Percentiles rank a stretch among this genome's conserved stretches.
Conservation (phyloP, 495 filamentous ascomycete species). For the Tricharina praecox region DNA sequence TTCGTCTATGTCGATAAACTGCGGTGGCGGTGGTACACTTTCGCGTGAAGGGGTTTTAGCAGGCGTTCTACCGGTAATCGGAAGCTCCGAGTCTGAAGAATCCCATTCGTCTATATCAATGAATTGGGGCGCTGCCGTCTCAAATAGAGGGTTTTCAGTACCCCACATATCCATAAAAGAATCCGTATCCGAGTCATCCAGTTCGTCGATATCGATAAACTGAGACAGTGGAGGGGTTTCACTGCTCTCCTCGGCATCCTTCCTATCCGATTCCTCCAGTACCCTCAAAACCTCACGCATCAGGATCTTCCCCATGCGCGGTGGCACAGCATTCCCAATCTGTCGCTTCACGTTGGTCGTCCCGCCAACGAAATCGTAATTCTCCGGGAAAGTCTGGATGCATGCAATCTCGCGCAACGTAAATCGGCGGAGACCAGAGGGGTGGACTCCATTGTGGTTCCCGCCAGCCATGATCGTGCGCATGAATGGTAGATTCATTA, state of each 20-base stretch:
- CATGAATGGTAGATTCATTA: conserved; percentile 36
- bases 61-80: too few relatives aligned
- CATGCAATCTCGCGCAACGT: conserved; percentile 58
- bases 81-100: too few relatives aligned
- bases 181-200: too few relatives aligned
- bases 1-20: too few relatives aligned
- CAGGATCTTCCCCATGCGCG: conserved; percentile 41
- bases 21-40: too few relatives aligned
- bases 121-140: too few relatives aligned
- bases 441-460: conserved; percentile 50
- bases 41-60: too few relatives aligned
- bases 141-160: too few relatives aligned
- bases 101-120: too few relatives aligned
- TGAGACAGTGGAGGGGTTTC: too few relatives aligned
- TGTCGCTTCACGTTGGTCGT: conserved; percentile 40
- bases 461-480: conserved; percentile 55
- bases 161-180: too few relatives aligned
- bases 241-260: not conserved
- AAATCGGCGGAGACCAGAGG: conserved; percentile 45
- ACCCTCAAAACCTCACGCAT: conserved; percentile 41
- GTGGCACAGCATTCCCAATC: conserved; percentile 79
- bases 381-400: conserved; percentile 55
- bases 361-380: conserved; percentile 40
- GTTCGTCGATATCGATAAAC: too few relatives aligned
- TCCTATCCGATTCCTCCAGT: conserved; percentile 39